phyloP scores from a whole-genome alignment of 306 rosid genomes.

The Adenanthera pavonina region DNA sequence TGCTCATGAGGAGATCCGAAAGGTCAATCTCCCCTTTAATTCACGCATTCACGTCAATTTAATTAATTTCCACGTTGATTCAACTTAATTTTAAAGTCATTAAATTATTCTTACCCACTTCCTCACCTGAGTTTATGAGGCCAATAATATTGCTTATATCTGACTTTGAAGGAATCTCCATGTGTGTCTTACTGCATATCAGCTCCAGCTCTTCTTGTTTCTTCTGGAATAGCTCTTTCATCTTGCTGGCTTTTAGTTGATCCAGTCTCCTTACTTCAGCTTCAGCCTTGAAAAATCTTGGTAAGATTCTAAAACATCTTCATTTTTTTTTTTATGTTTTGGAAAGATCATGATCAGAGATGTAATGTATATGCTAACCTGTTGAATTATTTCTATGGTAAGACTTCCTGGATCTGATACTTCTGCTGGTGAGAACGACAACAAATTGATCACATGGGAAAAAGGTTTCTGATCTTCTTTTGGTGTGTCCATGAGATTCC shows the following conservation, averaged over 20 bases:
- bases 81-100: conserved; percentile 14
- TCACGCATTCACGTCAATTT: conserved; percentile 55
- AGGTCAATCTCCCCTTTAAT: conserved; percentile 90
- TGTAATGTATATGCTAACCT: conserved; percentile 52
- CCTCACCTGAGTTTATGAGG: conserved; percentile 79
- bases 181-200: conserved; percentile 82
- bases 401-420: conserved; percentile 92
- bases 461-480: conserved; percentile 63
- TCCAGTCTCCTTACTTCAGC: conserved; percentile 93
- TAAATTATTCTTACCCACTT: background rate
- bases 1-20: conserved; percentile 87
- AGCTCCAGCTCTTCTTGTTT: conserved; percentile 82
- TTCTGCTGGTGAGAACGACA: conserved; percentile 66
- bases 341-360: background rate
- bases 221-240: conserved; percentile 91
- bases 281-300: conserved; percentile 64
- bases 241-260: conserved; percentile 91
- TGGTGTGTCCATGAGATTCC: conserved; percentile 93
- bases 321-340: conserved; percentile 11
- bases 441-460: conserved; percentile 71
- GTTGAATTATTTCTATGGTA: conserved; percentile 69
- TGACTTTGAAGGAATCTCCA: conserved; percentile 79
- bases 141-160: conserved; percentile 74
- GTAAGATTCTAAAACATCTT: conserved; percentile 29
- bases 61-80: conserved; percentile 50